These are phyloP conservation scores for Apiospora kogelbergensis DNA, from an alignment of 2,329 filamentous ascomycete genomes.

Conservation along the genomic window DNA sequence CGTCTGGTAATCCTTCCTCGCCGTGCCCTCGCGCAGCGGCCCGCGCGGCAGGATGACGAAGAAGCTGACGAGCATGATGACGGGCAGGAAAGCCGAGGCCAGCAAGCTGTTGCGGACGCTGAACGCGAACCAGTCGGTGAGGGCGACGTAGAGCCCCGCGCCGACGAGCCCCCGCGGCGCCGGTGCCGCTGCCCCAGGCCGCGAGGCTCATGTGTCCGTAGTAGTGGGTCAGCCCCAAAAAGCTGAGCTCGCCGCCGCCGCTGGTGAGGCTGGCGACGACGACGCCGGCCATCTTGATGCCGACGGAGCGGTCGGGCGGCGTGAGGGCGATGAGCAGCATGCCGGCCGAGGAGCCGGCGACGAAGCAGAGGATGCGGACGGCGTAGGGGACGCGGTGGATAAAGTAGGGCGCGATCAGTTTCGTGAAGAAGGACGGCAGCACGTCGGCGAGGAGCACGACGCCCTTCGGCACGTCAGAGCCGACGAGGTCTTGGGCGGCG, in stretches of 20 bases:
- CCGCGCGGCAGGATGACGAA: constrained; percentile 75
- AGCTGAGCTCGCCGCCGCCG: constrained; percentile 86
- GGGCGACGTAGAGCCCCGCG: constrained; percentile 81
- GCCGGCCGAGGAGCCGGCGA: constrained; percentile 72
- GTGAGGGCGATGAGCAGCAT: constrained; percentile 90
- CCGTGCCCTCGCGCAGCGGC: constrained; percentile 53
- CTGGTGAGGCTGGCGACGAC: constrained; percentile 82
- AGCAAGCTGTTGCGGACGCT: constrained; percentile 74
- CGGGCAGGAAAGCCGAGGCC: constrained; percentile 75
- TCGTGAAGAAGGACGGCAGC: constrained; percentile 83
- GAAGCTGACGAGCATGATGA: constrained; percentile 82
- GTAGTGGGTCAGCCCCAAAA: constrained; percentile 88
- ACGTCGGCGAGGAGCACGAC: constrained; percentile 93
- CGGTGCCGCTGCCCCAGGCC: constrained; percentile 90
- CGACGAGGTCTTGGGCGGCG: constrained; percentile 92
- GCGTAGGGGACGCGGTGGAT: constrained; percentile 85
- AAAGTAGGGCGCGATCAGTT: constrained; percentile 88
- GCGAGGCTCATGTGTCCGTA: constrained; percentile 87
- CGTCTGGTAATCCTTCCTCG: constrained; percentile 53
- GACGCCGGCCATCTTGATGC: constrained; percentile 78
- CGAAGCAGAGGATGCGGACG: constrained; percentile 72
- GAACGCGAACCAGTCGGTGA: constrained; percentile 78
- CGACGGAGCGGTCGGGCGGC: constrained; percentile 64
- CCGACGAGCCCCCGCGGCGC: constrained; percentile 86
- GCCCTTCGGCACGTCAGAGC: constrained; percentile 81